A percentile compares a stretch with the other conserved stretches of the same genome.
These are phyloP conservation scores for Globisporangium spinosum DNA, from an alignment of 352 stramenopile species.

Conservation along the genomic window DNA sequence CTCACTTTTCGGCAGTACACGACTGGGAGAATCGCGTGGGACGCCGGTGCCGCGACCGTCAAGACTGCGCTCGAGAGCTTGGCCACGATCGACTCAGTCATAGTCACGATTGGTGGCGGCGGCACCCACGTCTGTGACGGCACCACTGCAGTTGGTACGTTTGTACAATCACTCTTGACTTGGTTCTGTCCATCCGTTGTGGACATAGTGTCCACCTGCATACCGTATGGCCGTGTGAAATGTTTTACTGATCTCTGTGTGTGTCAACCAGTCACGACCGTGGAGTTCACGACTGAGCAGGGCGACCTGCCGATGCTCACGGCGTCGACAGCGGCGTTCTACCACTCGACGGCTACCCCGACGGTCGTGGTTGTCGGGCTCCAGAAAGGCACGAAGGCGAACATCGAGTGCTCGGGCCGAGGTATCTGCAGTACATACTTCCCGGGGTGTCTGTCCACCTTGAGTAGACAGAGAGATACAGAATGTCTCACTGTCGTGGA, in stretches of 20 bases:
- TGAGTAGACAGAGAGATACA: not conserved
- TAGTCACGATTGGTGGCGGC: conserved; percentile 43
- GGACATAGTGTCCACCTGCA: not conserved
- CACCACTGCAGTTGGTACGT: conserved; percentile 37
- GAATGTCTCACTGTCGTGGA: not conserved
- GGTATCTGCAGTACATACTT: conserved; percentile 60
- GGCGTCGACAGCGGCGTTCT: conserved; percentile 34
- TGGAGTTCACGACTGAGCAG: conserved; percentile 71
- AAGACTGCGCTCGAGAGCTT: conserved; percentile 55
- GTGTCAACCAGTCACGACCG: conserved; percentile 32
- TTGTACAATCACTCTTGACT: not conserved
- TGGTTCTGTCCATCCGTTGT: not conserved
- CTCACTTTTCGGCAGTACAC: conserved; percentile 70
- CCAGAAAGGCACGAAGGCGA: conserved; percentile 69
- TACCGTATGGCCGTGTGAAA: not conserved
- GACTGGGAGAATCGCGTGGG: conserved; percentile 48
- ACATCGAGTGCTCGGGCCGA: conserved; percentile 67
- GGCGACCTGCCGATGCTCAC: conserved; percentile 52
- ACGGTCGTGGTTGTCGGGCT: conserved; percentile 31
- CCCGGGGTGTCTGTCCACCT: not conserved
- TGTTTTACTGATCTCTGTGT: not conserved
- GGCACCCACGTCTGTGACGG: conserved; percentile 33
- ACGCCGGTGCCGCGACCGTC: conserved; percentile 35
- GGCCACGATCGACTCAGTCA: conserved; percentile 43
- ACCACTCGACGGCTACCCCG: conserved; percentile 26